A percentile compares a stretch with the other conserved stretches of the same genome.
phyloP scores from a whole-genome alignment of 116 monocot genomes.

The Papilionanthe hybrid region DNA sequence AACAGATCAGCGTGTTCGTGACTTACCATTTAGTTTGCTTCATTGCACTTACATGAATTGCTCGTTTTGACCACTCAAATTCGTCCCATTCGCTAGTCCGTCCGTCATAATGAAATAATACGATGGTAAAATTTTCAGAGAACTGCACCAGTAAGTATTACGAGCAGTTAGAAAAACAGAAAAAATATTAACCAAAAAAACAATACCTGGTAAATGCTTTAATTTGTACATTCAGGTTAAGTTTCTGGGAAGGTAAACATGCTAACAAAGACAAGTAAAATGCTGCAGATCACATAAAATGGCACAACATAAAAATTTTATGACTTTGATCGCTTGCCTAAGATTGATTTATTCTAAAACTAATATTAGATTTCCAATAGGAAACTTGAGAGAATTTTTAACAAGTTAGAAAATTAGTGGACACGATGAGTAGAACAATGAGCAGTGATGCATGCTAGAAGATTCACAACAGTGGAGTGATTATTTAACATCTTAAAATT shows the following conservation, averaged over 20 bases:
- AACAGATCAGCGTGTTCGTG: too few relatives aligned
- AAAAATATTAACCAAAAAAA: too few relatives aligned
- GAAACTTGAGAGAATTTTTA: too few relatives aligned
- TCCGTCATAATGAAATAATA: constrained; percentile 69
- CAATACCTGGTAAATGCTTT: not conserved
- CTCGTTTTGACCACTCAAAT: constrained; percentile 74
- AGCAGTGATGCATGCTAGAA: too few relatives aligned
- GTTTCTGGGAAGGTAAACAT: not conserved
- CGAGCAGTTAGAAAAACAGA: not conserved
- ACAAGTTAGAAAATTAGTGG: too few relatives aligned
- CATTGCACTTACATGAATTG: constrained; percentile 56
- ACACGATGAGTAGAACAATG: too few relatives aligned
- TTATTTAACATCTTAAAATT: too few relatives aligned
- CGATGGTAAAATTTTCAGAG: constrained; percentile 60
- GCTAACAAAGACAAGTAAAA: not conserved
- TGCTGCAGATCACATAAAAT: not conserved
- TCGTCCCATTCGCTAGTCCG: constrained; percentile 63
- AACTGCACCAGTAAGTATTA: constrained; percentile 33
- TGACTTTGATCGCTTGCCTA: not conserved
- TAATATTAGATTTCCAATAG: too few relatives aligned
- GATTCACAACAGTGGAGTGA: too few relatives aligned
- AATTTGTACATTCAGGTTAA: not conserved
- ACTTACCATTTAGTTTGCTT: constrained; percentile 68
- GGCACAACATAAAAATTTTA: not conserved
- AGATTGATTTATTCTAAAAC: not conserved